Base-by-base conservation (phyloP, 306 rosid genomes). In the Rosa persica region DNA sequence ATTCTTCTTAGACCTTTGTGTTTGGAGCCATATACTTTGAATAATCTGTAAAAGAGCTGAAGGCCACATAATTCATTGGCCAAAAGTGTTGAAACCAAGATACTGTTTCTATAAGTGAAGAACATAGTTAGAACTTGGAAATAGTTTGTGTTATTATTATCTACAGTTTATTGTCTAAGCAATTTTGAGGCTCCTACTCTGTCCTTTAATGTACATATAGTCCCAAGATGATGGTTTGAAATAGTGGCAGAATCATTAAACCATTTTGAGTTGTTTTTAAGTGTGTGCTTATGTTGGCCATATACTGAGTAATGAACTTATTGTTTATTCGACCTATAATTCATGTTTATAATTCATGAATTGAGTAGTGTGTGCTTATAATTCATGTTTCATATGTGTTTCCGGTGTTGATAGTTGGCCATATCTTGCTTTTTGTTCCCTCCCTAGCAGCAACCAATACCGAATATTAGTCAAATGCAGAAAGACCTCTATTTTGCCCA, bases 321-420 rank as follows among this genome's bases (percentile, higher is more conserved):
- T 34, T 70, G 44, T 72, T 46, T 58, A 15, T 42, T n/a, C 7
- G 30, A 54, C 27, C 2, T 8, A 54, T 54, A 20, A n/a, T 11
- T 19, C 23, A 5, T 19, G 23, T 40, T 6, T 40, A 40, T 5
- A 40, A 40, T 0, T 20, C 25, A 7, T 20, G 25, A 54, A 20
- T 2, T 54, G 23, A 54, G 25, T 6, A 8, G 34, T 36, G 13
- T 55, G 5, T 12, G 13, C 16, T 9, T 4, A 17, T 12, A 47
- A 15, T 4, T 44, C 65, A 17, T 73, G 78, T 62, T 62, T 73
- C 73, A 36, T 72, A 20, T 46, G 25, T 38, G 55, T 25, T 46
- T 38, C 52, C 48, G 57, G 16, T 19, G 62, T 64, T 40, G 42
- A 30, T 19, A 42, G 47, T 34, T 19, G 13, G 70, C 22, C 57